Conservation (phyloP, 208 protist species). For the Phytomonas sp. region DNA sequence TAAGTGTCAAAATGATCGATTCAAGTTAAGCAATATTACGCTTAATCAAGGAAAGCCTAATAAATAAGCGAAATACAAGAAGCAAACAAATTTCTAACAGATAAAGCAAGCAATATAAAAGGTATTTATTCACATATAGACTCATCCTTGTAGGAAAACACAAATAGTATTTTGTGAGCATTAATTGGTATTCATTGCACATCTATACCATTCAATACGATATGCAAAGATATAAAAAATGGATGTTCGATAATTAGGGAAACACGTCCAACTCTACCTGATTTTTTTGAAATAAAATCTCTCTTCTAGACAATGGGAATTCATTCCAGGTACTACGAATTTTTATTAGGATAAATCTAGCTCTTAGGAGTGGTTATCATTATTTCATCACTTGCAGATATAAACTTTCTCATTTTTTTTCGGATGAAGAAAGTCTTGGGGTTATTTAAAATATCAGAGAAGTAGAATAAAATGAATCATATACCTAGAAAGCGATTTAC, state of each 20-base stretch:
- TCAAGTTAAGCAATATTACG: neutral
- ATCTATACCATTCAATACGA: neutral
- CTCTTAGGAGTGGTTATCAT: neutral
- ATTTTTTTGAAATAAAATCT: neutral
- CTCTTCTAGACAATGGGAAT: neutral
- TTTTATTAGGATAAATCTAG: neutral
- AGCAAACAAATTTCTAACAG: constrained; percentile 7
- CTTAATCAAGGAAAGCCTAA: constrained; percentile 6
- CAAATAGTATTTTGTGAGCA: neutral
- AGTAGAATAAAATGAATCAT: too few species aligned
- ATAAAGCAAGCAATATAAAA: constrained; percentile 6
- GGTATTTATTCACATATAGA: too few species aligned
- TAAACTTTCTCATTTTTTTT: neutral
- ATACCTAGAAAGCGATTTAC: too few species aligned
- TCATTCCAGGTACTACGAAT: neutral
- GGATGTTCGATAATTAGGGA: neutral
- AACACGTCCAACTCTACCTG: neutral
- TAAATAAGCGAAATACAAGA: constrained; percentile 7
- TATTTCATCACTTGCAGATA: neutral
- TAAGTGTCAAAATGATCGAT: neutral
- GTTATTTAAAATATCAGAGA: neutral
- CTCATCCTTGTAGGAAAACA: too few species aligned
- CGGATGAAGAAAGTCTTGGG: neutral
- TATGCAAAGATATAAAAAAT: neutral
- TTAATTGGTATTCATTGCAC: neutral